Evolutionary conservation across 495 filamentous ascomycete species (phyloP), one percentile per base, ranked within the genome.

Genomic region (Copromyces sp.): DNA sequence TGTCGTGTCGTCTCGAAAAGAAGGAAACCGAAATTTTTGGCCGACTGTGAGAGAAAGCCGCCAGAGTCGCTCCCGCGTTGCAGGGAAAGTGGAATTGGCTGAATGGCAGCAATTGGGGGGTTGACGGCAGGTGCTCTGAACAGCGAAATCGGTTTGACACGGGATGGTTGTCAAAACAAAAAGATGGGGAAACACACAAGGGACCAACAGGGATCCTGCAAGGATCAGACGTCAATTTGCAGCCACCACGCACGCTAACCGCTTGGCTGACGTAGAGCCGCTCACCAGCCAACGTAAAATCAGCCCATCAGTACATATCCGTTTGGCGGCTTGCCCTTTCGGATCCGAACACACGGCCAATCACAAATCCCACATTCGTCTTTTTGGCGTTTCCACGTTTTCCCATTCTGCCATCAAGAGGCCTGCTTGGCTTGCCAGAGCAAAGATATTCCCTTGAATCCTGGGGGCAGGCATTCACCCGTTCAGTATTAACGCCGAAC

Each of bases 211-310:
- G 16, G 38, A 20, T 61, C 53, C 5, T n/a, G n/a, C 44, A 20
- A 11, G 41, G 41, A 44, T 44, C 38, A 17, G 32, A 53, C 53
- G 40, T 47, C 20, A 59, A 42, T 29, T 38, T 12, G 45, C 69
- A 59, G 37, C 72, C 73, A 68, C 69, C 69, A 47, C 68, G 70
- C 32, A 59, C 70, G 61, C 74, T 74, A 74, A 44, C 35, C 41
- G 29, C 76, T 78, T 73, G 76, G 76, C 76, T 44, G 53, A 78
- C 69, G 74, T 78, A 73, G 3, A n/a, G 29, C 70, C 35, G 39
- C 29, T 61, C 42, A 69, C 24, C 38, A 69, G 45, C 44, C 69
- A 70, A 73, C 69, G 59, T 38, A 75, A 77, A 77, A 77, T 77
- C 75, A 77, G 75, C 44, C 68, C 75, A 77, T 75, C 69, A 47